These are phyloP conservation scores for Penicillium flavigenum DNA, from an alignment of 495 filamentous ascomycete species.

Conservation along the genomic window DNA sequence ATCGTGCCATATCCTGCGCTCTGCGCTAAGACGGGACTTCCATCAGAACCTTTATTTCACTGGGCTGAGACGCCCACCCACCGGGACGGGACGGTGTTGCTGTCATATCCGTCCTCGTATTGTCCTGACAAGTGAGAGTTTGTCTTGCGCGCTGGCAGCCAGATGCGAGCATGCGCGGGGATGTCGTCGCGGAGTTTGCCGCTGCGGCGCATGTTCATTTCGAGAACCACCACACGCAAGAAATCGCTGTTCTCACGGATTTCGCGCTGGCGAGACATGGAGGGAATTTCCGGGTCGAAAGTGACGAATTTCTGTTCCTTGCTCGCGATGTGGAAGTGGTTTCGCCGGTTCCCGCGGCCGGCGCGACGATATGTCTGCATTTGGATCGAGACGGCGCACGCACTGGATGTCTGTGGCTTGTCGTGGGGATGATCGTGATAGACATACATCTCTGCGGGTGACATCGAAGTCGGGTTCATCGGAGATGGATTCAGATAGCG, in stretches of 20 bases:
- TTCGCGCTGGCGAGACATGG: slow-evolving; percentile 75
- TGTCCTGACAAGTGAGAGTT: slow-evolving; percentile 29
- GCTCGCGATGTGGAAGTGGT: slow-evolving; percentile 33
- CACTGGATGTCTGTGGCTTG: slow-evolving; percentile 26
- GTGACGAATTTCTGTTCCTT: slow-evolving; percentile 40
- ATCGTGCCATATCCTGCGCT: slow-evolving; percentile 11
- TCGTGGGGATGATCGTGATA: slow-evolving; percentile 49
- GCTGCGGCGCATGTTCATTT: slow-evolving; percentile 93
- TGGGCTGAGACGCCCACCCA: slow-evolving; percentile 46
- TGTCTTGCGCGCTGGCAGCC: slow-evolving; percentile 77
- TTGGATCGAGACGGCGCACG: slow-evolving; percentile 76
- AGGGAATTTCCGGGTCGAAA: slow-evolving; percentile 43
- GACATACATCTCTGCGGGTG: slow-evolving; percentile 64
- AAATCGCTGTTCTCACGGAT: slow-evolving; percentile 93
- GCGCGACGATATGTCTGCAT: slow-evolving; percentile 74
- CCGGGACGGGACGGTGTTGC: slow-evolving; percentile 36
- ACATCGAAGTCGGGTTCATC: slow-evolving; percentile 72
- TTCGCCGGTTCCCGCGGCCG: slow-evolving; percentile 35
- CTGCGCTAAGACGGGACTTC: slow-evolving; percentile 15
- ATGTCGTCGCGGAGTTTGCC: slow-evolving; percentile 86
- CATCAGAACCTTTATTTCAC: slow-evolving; percentile 4
- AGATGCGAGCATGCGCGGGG: slow-evolving; percentile 79
- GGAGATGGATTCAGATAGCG: slow-evolving; percentile 88
- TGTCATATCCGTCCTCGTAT: slow-evolving; percentile 39
- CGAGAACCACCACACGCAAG: slow-evolving; percentile 87